phyloP scores from a whole-genome alignment of 1,139 yeast species.

The Yamadazyma sp. region DNA sequence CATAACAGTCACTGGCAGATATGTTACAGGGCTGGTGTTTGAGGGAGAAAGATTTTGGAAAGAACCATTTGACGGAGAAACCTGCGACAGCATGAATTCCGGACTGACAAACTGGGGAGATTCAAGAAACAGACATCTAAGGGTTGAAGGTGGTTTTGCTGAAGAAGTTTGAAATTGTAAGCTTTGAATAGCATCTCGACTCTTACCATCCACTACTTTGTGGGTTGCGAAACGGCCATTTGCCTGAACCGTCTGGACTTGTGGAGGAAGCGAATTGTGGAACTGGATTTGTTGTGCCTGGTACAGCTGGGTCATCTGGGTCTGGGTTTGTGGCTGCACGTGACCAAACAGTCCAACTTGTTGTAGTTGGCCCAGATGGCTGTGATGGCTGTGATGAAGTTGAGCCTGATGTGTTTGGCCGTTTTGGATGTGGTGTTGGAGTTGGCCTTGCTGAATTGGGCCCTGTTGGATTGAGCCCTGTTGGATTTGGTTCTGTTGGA shows the following conservation, averaged over 20 bases:
- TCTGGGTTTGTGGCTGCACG: too few species aligned
- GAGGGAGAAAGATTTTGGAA: constrained; percentile 1
- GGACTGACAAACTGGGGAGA: constrained; percentile 2
- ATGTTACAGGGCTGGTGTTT: background rate
- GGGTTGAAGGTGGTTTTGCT: background rate
- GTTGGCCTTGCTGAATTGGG: too few species aligned
- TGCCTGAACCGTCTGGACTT: background rate
- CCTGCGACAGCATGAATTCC: background rate
- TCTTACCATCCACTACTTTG: background rate
- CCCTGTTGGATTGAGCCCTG: too few species aligned
- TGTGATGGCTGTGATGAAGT: too few species aligned
- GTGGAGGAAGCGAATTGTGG: background rate
- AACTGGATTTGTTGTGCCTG: background rate
- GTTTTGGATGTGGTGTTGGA: too few species aligned
- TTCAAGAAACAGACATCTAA: background rate
- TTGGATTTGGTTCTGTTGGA: too few species aligned
- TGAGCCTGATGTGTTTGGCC: too few species aligned
- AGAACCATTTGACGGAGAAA: constrained; percentile 1
- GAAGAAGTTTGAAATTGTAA: background rate
- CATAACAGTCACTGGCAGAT: background rate
- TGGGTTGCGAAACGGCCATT: background rate
- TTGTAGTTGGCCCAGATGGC: too few species aligned
- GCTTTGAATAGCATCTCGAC: background rate
- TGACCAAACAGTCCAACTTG: too few species aligned
- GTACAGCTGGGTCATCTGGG: background rate